Conservation (phyloP, 2,329 filamentous ascomycete species). For the Fusarium sp. region DNA sequence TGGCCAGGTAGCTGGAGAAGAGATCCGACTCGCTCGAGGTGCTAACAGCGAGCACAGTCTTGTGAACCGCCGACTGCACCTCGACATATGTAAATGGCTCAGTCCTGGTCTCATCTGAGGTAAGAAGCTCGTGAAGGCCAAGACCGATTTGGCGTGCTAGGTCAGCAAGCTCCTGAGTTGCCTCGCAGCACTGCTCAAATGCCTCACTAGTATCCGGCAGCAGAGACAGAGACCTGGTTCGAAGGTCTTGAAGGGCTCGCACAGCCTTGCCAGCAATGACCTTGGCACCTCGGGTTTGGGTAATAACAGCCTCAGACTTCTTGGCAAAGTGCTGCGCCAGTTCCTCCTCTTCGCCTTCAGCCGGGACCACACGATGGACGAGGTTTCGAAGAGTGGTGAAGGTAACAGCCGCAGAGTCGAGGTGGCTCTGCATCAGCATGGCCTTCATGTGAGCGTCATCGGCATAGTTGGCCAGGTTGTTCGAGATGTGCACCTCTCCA, state of each 20-base stretch:
- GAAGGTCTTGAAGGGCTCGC: constrained; percentile 81
- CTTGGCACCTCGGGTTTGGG: constrained; percentile 84
- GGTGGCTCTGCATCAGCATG: constrained; percentile 80
- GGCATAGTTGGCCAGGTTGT: constrained; percentile 78
- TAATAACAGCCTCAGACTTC: constrained; percentile 78
- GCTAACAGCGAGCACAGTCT: constrained; percentile 62
- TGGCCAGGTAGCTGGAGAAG: constrained; percentile 75
- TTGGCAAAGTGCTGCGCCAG: constrained; percentile 74
- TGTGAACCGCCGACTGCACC: constrained; percentile 72
- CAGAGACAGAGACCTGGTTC: constrained; percentile 79
- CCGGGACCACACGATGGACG: constrained; percentile 73
- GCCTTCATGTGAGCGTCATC: constrained; percentile 84
- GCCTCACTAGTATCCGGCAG: constrained; percentile 73
- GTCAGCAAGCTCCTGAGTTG: constrained; percentile 73
- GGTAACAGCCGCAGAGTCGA: constrained; percentile 80
- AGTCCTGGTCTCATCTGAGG: constrained; percentile 75
- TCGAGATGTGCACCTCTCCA: constrained; percentile 81
- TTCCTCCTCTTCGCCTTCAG: constrained; percentile 68
- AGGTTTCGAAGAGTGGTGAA: constrained; percentile 73
- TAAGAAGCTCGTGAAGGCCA: constrained; percentile 73
- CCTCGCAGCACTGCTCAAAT: constrained; percentile 77
- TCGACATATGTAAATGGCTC: constrained; percentile 77
- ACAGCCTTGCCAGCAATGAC: constrained; percentile 84
- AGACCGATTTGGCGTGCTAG: constrained; percentile 76
- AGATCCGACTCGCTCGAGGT: constrained; percentile 73